Evolutionary conservation across 208 protist species (phyloP).

Genomic region (Acanthamoeba rhysodes): DNA sequence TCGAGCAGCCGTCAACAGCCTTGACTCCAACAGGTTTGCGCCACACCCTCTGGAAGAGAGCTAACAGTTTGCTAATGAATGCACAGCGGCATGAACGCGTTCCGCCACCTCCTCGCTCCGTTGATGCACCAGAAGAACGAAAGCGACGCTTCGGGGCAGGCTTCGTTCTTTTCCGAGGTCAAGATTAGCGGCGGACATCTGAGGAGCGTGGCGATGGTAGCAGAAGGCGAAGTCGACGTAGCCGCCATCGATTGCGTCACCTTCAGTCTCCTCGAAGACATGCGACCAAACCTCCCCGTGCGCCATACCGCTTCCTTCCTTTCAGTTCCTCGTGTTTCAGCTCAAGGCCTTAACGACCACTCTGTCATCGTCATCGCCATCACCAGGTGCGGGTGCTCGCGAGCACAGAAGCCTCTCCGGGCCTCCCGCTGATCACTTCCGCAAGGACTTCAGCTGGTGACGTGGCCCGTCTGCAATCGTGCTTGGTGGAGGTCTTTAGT

Average conservation of each 20-base stretch:
- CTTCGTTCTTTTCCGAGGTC: background rate
- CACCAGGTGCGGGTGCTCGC: background rate
- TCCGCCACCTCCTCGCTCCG: background rate
- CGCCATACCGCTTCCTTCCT: background rate
- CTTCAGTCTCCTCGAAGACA: background rate
- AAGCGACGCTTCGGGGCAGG: background rate
- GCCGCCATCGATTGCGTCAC: conserved; percentile 30
- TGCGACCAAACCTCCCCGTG: background rate
- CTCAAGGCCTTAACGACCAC: background rate
- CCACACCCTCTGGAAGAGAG: background rate
- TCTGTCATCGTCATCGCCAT: background rate
- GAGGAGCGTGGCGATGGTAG: background rate
- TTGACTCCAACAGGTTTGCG: background rate
- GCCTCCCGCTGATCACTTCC: background rate
- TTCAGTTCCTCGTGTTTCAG: background rate
- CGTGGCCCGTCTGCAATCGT: background rate
- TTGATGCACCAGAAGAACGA: background rate
- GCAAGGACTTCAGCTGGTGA: background rate
- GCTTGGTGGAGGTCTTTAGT: background rate
- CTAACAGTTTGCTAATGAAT: background rate
- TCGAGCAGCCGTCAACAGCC: background rate
- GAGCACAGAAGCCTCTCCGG: background rate
- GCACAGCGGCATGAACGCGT: background rate
- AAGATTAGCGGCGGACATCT: background rate
- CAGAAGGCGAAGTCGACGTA: background rate